These are phyloP conservation scores for Parascedosporium putredinis DNA, from an alignment of 2,329 filamentous ascomycete genomes.

Conservation along the genomic window DNA sequence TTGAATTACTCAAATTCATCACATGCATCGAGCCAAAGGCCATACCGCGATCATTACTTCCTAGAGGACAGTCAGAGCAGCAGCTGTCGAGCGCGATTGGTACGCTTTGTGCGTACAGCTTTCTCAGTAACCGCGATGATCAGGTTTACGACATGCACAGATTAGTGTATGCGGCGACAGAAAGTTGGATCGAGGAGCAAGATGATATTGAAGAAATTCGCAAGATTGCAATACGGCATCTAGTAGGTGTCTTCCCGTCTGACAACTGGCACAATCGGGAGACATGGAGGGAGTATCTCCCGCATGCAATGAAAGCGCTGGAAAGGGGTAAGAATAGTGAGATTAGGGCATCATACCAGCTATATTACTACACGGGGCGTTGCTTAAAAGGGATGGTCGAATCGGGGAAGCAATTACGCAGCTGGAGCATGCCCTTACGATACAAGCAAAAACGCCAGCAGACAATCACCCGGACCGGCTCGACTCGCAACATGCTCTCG, in stretches of 20 bases:
- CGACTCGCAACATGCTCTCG: background rate
- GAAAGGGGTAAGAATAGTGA: background rate
- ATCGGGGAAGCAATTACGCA: background rate
- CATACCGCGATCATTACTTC: constrained; percentile 24
- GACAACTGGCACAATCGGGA: background rate
- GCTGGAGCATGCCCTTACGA: background rate
- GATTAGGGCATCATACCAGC: background rate
- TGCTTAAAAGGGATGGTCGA: background rate
- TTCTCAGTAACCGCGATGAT: background rate
- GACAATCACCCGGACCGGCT: background rate
- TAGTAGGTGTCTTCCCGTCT: background rate
- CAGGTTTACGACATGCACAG: background rate
- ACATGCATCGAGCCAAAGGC: constrained; percentile 24
- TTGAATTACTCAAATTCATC: constrained; percentile 24
- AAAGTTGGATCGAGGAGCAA: background rate
- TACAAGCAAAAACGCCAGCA: background rate
- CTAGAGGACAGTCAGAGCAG: constrained; percentile 6
- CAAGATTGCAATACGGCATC: background rate
- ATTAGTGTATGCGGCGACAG: background rate
- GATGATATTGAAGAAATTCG: background rate
- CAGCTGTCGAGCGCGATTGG: background rate
- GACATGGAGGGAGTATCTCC: background rate
- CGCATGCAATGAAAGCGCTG: background rate
- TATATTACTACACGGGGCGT: background rate
- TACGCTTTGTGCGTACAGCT: background rate